Evolutionary conservation across 805 yeast genomes (phyloP).

Genomic region (Pichia nanzhaoensis): DNA sequence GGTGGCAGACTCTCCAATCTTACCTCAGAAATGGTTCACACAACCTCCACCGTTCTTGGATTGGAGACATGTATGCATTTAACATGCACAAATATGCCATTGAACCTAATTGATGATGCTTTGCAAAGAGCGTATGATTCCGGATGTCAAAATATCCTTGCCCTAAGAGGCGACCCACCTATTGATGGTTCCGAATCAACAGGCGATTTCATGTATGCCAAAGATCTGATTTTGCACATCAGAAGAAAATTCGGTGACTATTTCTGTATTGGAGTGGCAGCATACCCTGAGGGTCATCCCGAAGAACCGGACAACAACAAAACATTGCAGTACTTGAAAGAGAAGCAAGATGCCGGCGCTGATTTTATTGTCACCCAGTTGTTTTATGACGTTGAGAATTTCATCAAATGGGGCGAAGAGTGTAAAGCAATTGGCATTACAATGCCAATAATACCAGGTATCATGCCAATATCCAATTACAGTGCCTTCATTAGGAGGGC

Average conservation of each 20-base stretch:
- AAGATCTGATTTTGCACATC: conserved; percentile 76
- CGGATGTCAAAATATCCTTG: conserved; percentile 93
- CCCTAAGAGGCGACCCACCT: conserved; percentile 95
- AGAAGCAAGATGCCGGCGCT: conserved; percentile 92
- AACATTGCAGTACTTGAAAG: conserved; percentile 61
- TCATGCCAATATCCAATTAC: conserved; percentile 97
- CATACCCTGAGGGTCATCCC: conserved; percentile 96
- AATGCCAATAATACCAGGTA: conserved; percentile 92
- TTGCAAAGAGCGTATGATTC: conserved; percentile 76
- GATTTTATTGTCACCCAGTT: conserved; percentile 91
- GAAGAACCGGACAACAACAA: conserved; percentile 59
- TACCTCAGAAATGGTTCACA: conserved; percentile 87
- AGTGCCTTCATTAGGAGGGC: conserved; percentile 91
- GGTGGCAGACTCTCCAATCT: conserved; percentile 82
- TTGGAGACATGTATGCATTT: conserved; percentile 96
- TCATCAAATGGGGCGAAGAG: conserved; percentile 71
- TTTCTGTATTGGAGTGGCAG: conserved; percentile 94
- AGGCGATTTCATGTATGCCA: conserved; percentile 85
- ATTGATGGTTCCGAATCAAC: conserved; percentile 63
- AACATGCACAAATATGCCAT: conserved; percentile 93
- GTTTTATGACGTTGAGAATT: conserved; percentile 90
- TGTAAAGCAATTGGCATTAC: conserved; percentile 67
- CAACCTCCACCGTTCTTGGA: conserved; percentile 84
- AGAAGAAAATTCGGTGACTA: conserved; percentile 73
- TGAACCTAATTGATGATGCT: conserved; percentile 75